Evolutionary conservation across 2,329 filamentous ascomycete species (phyloP).

Genomic region (Alternaria triticimaculans): DNA sequence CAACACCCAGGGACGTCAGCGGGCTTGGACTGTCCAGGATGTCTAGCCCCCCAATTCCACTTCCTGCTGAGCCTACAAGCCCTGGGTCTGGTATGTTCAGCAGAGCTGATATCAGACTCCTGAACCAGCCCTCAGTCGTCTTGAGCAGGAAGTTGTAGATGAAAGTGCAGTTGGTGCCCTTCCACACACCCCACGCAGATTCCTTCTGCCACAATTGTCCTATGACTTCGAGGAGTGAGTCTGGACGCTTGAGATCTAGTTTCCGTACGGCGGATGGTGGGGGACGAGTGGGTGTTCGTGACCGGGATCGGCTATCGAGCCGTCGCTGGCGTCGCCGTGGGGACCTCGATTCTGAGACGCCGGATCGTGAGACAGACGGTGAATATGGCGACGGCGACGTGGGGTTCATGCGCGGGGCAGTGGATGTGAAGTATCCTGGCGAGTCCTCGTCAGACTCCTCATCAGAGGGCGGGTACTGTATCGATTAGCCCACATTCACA

Average conservation of each 20-base stretch:
- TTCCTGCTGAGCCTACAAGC: conserved; percentile 53
- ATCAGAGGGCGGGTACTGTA: conserved; percentile 60
- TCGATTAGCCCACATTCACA: conserved; percentile 25
- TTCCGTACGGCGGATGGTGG: conserved; percentile 61
- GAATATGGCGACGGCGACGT: conserved; percentile 47
- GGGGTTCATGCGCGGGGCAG: conserved; percentile 55
- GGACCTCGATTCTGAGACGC: conserved; percentile 32
- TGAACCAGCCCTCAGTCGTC: conserved; percentile 88
- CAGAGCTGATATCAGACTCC: conserved; percentile 87
- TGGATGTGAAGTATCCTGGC: conserved; percentile 82
- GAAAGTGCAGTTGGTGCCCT: conserved; percentile 89
- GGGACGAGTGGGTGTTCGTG: conserved; percentile 48
- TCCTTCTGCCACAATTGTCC: conserved; percentile 88
- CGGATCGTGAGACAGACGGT: conserved; percentile 46
- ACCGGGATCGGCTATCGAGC: conserved; percentile 50
- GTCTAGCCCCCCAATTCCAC: conserved; percentile 71
- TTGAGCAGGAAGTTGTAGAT: conserved; percentile 87
- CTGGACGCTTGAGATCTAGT: conserved; percentile 73
- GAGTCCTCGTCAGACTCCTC: conserved; percentile 75
- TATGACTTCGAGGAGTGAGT: conserved; percentile 86
- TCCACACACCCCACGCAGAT: conserved; percentile 92
- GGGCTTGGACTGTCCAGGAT: conserved; percentile 83
- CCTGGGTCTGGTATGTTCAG: conserved; percentile 88
- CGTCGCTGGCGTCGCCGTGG: conserved; percentile 43
- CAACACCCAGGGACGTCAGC: conserved; percentile 78